These are phyloP conservation scores for Wallacemonas sp. DNA, from an alignment of 208 protist genomes.

Conservation along the genomic window DNA sequence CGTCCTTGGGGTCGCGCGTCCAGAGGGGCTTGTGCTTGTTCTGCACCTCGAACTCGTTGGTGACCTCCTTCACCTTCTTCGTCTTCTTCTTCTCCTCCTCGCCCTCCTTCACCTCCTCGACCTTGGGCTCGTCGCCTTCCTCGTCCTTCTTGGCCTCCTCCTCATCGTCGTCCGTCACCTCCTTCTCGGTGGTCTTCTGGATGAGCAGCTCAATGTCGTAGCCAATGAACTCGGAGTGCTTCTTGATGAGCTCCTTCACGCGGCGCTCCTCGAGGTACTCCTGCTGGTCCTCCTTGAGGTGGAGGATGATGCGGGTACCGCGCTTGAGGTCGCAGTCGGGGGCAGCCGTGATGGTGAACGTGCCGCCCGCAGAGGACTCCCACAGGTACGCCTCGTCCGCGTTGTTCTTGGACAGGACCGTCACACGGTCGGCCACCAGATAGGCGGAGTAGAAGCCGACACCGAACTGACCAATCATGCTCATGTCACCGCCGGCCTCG, in stretches of 20 bases:
- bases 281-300: conserved; percentile 97
- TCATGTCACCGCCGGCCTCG: conserved; percentile 95
- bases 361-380: conserved; percentile 96
- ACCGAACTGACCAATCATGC: conserved; percentile 99
- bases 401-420: conserved; percentile 97
- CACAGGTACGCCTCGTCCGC: conserved; percentile 97
- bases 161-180: conserved; percentile 94
- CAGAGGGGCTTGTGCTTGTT: conserved; percentile 99
- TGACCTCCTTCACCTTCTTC: conserved; percentile 77
- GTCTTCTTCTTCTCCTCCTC: conserved; percentile 85
- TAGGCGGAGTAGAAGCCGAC: conserved; percentile 99
- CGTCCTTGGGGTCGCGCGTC: conserved; percentile 94
- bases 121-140: conserved; percentile 85
- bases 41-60: conserved; percentile 93
- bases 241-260: conserved; percentile 98
- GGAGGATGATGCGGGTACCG: conserved; percentile 96
- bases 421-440: conserved; percentile 97
- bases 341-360: conserved; percentile 95
- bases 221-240: conserved; percentile 99
- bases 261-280: conserved; percentile 95
- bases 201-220: conserved; percentile 97
- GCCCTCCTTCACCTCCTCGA: conserved; percentile 86
- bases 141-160: conserved; percentile 78
- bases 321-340: conserved; percentile 87
- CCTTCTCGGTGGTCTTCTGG: conserved; percentile 94